These are phyloP conservation scores for Leishmania guyanensis DNA, from an alignment of 208 protist species.

Conservation along the genomic window DNA sequence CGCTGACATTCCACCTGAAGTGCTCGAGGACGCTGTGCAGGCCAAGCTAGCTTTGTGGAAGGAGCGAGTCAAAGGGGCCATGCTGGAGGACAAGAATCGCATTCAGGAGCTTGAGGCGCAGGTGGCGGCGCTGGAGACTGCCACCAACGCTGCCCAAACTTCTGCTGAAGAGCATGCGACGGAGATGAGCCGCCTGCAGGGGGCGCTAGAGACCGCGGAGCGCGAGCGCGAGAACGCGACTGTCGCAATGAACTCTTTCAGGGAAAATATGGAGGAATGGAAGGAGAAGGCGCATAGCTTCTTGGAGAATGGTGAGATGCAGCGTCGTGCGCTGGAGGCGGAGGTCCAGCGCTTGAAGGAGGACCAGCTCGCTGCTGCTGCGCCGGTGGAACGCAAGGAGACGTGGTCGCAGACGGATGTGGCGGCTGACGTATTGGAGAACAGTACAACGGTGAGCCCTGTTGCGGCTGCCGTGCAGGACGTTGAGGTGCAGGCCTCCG, in stretches of 20 bases:
- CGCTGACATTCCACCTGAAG: conserved; percentile 10
- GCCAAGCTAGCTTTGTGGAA: conserved; percentile 39
- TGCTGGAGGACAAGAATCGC: conserved; percentile 34
- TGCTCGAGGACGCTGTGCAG: conserved; percentile 33
- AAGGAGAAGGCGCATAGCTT: neutral
- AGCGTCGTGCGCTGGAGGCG: conserved; percentile 15
- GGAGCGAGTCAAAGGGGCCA: conserved; percentile 33
- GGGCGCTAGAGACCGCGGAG: conserved; percentile 15
- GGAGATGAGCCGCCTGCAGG: conserved; percentile 25
- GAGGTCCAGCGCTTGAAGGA: conserved; percentile 9
- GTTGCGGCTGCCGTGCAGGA: neutral
- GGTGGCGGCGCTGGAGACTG: conserved; percentile 4
- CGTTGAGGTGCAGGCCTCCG: neutral
- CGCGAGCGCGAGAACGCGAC: conserved; percentile 11
- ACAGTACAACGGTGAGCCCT: neutral
- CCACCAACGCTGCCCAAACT: neutral
- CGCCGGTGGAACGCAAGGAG: neutral
- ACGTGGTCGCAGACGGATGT: neutral
- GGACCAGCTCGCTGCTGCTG: neutral
- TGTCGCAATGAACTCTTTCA: neutral
- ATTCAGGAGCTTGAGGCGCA: conserved; percentile 33
- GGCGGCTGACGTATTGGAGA: too few relatives aligned
- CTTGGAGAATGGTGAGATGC: conserved; percentile 20
- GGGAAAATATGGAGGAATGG: neutral
- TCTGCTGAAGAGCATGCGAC: neutral